phyloP scores from a whole-genome alignment of 176 grass and related monocot species.

The Aechmea fasciata region DNA sequence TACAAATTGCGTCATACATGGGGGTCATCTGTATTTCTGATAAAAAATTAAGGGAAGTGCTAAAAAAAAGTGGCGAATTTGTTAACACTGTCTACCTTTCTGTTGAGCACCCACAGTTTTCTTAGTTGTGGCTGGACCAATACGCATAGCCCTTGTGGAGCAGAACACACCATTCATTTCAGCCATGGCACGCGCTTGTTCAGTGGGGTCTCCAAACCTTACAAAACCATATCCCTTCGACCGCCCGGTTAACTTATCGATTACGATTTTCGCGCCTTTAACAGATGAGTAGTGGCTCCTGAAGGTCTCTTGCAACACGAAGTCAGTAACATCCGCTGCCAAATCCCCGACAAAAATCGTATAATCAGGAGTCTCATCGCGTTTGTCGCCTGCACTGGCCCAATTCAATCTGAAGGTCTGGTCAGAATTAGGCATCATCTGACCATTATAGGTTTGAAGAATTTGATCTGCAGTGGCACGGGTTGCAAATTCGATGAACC shows the following conservation, averaged over 20 bases:
- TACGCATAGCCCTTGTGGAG: constrained; percentile 81
- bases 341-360: constrained; percentile 96
- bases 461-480: constrained; percentile 65
- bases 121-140: constrained; percentile 79
- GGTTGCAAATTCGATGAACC: constrained; percentile 80
- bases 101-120: constrained; percentile 56
- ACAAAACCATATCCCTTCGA: constrained; percentile 98
- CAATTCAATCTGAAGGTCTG: constrained; percentile 74
- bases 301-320: constrained; percentile 84
- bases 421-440: constrained; percentile 80
- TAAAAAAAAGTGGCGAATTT: constrained; percentile 15
- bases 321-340: constrained; percentile 91
- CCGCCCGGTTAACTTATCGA: constrained; percentile 77
- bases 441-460: constrained; percentile 73
- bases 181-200: constrained; percentile 87
- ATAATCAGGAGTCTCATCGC: constrained; percentile 69
- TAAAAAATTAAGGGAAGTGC: constrained; percentile 6
- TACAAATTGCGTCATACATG: not conserved
- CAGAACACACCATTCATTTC: constrained; percentile 98
- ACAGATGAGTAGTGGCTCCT: constrained; percentile 74
- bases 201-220: constrained; percentile 69
- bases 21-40: too few relatives aligned
- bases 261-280: constrained; percentile 94
- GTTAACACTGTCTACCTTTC: constrained; percentile 26
- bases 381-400: constrained; percentile 90